Conservation (phyloP, 352 stramenopile species). For the Pythium volutum region DNA sequence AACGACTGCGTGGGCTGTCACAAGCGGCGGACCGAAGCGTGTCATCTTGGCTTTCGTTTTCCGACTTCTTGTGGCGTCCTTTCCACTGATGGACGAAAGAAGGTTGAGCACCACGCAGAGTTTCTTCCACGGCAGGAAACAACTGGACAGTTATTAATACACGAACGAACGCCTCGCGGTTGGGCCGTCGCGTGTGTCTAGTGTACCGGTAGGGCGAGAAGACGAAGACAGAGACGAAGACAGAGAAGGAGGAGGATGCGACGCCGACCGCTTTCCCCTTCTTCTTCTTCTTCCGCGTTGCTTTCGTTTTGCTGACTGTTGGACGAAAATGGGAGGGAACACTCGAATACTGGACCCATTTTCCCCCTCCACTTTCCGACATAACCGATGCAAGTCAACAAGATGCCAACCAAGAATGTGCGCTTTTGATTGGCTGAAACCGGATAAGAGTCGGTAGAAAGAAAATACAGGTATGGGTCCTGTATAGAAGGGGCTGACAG, state of each 20-base stretch:
- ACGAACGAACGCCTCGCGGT: neutral
- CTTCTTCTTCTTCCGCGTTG: constrained; percentile 5
- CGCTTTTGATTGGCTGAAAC: constrained; percentile 28
- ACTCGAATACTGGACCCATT: constrained; percentile 17
- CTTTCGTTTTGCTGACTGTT: constrained; percentile 10
- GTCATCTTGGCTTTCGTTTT: constrained; percentile 13
- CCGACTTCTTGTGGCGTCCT: neutral
- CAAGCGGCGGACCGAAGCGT: constrained; percentile 20
- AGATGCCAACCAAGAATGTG: too few relatives aligned
- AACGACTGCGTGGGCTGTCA: constrained; percentile 5
- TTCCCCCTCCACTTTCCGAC: neutral
- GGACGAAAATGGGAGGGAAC: constrained; percentile 3
- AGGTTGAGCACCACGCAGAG: too few relatives aligned
- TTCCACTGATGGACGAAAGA: neutral
- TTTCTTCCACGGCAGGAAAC: too few relatives aligned
- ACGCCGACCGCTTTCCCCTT: neutral
- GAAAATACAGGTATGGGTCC: neutral
- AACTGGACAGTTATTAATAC: neutral
- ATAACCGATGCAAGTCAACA: constrained; percentile 8
- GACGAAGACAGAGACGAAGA: neutral
- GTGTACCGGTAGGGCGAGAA: neutral
- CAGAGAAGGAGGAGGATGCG: constrained; percentile 9
- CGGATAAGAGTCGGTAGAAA: neutral
- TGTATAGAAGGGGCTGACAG: constrained; percentile 3
- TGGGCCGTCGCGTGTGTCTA: neutral